Evolutionary conservation across 495 filamentous ascomycete genomes (phyloP), one percentile per base, ranked within the genome.

Genomic region (Annulohypoxylon moriforme): DNA sequence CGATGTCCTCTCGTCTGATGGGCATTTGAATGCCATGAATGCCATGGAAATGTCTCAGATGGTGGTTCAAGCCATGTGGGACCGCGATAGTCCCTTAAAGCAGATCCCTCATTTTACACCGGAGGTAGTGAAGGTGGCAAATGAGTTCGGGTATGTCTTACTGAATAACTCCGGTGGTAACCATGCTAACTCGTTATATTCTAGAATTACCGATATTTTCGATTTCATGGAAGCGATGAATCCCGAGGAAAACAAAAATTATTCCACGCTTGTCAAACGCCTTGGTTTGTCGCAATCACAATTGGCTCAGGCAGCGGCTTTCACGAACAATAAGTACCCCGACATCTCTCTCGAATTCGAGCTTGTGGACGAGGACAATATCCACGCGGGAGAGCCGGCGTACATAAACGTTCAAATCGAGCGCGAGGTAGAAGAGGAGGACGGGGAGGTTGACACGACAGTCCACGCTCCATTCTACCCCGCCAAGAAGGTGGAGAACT

Each of bases 41-140:
- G 96, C 96, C 25, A 99, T 99, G 96, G 96, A 99, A 80, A 92
- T 99, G 90, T 97, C 94, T 22, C 96, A 99, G 80, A 99, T 99
- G 96, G 92, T 95, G 61, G 94, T 99, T 18, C 96, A 99, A 80
- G 94, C 93, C 29, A 97, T 98, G 93, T 99, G 96, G 96, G 94
- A 98, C 83, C 91, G 94, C 22, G 96, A 99, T 79, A 96, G 92
- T 69, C 94, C 96, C 49, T 86, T 99, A 57, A 97, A 97, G 83
- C 96, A 99, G 82, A 97, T 99, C 72, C 96, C 96, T 67, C 92
- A 97, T 81, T 99, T 99, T 79, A 88, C 90, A 4, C 87, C 91
- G 25, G 90, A 96, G 62, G 89, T 90, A 53, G 89, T 98, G 70
- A 92, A 96, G 81, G 91, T 88, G 67, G 93, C 93, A 44, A 92